These are phyloP conservation scores for Crithidia mellificae DNA, from an alignment of 208 protist species.

Conservation along the genomic window DNA sequence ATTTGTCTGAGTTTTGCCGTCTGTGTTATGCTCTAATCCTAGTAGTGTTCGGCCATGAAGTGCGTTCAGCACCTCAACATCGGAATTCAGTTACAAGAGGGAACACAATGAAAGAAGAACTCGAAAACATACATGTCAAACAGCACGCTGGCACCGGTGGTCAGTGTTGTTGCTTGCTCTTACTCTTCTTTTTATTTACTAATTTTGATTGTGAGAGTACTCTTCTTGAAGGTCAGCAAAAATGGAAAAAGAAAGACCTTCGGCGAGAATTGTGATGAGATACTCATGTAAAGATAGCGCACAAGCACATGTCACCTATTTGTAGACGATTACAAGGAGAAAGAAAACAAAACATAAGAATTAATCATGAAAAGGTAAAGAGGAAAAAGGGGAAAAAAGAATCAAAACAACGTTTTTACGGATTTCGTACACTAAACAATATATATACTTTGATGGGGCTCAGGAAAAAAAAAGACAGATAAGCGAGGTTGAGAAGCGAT, in stretches of 20 bases:
- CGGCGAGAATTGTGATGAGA: background rate
- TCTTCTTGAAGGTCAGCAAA: background rate
- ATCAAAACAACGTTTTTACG: background rate
- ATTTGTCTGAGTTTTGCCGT: background rate
- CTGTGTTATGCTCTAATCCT: background rate
- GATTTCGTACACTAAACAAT: background rate
- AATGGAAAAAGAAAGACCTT: background rate
- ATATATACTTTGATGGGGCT: background rate
- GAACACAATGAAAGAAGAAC: conserved; percentile 3
- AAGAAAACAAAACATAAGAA: conserved; percentile 19
- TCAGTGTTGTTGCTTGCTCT: background rate
- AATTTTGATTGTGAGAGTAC: background rate
- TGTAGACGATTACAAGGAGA: background rate
- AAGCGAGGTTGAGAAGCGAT: background rate
- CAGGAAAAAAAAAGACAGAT: conserved; percentile 9
- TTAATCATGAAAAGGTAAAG: conserved; percentile 1
- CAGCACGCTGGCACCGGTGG: background rate
- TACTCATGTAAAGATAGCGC: conserved; percentile 6
- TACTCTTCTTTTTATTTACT: background rate
- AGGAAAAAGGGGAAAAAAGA: background rate
- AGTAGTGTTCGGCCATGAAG: background rate
- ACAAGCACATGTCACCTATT: conserved; percentile 3
- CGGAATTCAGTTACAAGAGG: background rate
- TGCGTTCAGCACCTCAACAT: background rate
- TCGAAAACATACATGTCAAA: background rate